Percentiles rank a stretch among this genome's conserved stretches.
Evolutionary conservation across 2,329 filamentous ascomycete genomes (phyloP).

Genomic region (Chlorencoelia australis): DNA sequence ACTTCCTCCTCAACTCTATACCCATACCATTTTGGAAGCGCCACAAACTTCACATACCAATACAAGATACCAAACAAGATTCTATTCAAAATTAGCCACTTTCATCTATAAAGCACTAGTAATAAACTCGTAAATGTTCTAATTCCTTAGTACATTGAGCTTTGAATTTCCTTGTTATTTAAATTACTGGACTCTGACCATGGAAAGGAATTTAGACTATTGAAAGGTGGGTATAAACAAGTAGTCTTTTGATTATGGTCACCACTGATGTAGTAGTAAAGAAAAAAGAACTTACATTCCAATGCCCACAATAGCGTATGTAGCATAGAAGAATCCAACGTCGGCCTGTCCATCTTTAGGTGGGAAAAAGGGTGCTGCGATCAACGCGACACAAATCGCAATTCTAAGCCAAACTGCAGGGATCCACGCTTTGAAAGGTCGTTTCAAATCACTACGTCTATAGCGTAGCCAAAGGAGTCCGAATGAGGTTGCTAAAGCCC

Average conservation of each 20-base stretch:
- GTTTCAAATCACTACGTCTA: conserved; percentile 34
- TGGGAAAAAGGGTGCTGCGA: conserved; percentile 29
- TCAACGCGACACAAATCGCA: conserved; percentile 24
- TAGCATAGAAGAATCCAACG: conserved; percentile 42
- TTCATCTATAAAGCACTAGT: too few relatives aligned
- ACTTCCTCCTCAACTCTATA: conserved; percentile 54
- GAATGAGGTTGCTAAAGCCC: conserved; percentile 23
- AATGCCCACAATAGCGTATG: conserved; percentile 42
- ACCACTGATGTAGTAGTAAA: background rate
- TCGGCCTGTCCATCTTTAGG: conserved; percentile 31
- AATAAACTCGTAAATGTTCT: too few relatives aligned
- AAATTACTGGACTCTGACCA: too few relatives aligned
- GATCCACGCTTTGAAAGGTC: conserved; percentile 23
- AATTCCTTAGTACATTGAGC: too few relatives aligned
- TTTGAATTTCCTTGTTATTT: too few relatives aligned
- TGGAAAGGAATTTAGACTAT: too few relatives aligned
- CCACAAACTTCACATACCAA: conserved; percentile 57
- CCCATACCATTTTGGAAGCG: conserved; percentile 47
- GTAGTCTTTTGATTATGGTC: too few relatives aligned
- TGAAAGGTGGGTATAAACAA: too few relatives aligned
- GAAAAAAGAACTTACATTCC: conserved; percentile 36
- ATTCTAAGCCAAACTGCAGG: conserved; percentile 23
- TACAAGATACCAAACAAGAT: conserved; percentile 50
- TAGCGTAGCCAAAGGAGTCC: conserved; percentile 39
- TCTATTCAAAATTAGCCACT: conserved; percentile 34